These are phyloP conservation scores for Candida lessepsii DNA, from an alignment of 805 yeast genomes.

Conservation along the genomic window DNA sequence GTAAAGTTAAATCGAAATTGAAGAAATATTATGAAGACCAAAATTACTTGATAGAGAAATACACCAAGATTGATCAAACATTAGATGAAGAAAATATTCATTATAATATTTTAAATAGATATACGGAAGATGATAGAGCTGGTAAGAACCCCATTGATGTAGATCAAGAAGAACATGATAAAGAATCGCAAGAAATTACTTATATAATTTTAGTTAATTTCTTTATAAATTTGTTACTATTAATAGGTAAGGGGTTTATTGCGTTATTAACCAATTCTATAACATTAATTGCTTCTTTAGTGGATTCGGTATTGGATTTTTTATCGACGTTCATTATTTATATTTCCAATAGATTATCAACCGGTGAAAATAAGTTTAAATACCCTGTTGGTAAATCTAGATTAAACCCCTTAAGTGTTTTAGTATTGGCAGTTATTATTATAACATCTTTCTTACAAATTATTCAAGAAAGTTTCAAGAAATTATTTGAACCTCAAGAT, in stretches of 20 bases:
- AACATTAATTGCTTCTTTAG: conserved; percentile 74
- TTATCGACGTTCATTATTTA: conserved; percentile 72
- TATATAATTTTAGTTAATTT: conserved; percentile 67
- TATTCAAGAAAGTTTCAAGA: conserved; percentile 58
- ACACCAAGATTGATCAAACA: conserved; percentile 58
- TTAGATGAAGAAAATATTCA: conserved; percentile 69
- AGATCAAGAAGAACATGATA: conserved; percentile 31
- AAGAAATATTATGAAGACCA: conserved; percentile 53
- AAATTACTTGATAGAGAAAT: conserved; percentile 57
- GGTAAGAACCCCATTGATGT: conserved; percentile 5
- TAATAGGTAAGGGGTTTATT: conserved; percentile 60
- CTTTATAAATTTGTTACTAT: conserved; percentile 53
- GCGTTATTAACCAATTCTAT: conserved; percentile 66
- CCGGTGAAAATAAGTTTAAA: conserved; percentile 45
- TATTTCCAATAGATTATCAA: conserved; percentile 53
- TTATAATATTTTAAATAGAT: conserved; percentile 59
- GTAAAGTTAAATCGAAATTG: conserved; percentile 24
- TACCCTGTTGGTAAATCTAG: conserved; percentile 74
- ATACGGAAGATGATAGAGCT: conserved; percentile 24
- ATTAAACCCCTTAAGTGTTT: conserved; percentile 75
- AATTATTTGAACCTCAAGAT: conserved; percentile 32
- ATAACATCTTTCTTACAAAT: conserved; percentile 72
- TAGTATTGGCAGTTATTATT: conserved; percentile 69
- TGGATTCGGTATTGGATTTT: conserved; percentile 73
- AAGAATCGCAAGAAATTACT: conserved; percentile 43